Evolutionary conservation across 2,329 filamentous ascomycete genomes (phyloP).

Genomic region (Metarhizium anisopliae): DNA sequence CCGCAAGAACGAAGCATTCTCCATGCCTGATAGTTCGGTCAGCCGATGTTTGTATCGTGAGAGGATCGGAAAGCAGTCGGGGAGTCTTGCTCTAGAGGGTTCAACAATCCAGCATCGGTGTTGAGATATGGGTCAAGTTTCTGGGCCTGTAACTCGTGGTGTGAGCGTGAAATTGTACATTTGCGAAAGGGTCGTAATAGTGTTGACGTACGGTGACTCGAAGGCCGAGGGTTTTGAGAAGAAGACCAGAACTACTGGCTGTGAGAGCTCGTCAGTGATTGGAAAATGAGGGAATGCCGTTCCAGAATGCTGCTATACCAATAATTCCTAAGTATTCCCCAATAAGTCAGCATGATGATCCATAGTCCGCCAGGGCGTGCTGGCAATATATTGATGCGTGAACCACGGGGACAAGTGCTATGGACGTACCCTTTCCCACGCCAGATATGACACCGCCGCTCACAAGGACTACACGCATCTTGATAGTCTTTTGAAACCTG

Average conservation of each 20-base stretch:
- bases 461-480: slow-evolving; percentile 21
- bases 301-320: not conserved
- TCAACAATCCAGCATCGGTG: slow-evolving; percentile 19
- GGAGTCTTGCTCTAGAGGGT: slow-evolving; percentile 21
- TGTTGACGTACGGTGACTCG: slow-evolving; percentile 12
- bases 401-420: not conserved
- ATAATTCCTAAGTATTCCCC: slow-evolving; percentile 4
- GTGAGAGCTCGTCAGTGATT: slow-evolving; percentile 2
- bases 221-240: slow-evolving; percentile 19
- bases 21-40: slow-evolving; percentile 54
- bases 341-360: not conserved
- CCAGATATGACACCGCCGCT: slow-evolving; percentile 44
- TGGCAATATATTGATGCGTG: not conserved
- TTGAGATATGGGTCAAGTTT: slow-evolving; percentile 41
- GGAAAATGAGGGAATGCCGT: not conserved
- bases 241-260: slow-evolving; percentile 62
- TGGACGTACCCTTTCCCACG: slow-evolving; percentile 45
- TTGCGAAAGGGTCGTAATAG: not conserved
- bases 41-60: not conserved
- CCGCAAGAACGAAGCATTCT: slow-evolving; percentile 80
- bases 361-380: not conserved
- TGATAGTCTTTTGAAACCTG: not conserved
- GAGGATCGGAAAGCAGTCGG: not conserved
- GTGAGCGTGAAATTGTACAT: not conserved
- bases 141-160: not conserved